phyloP scores from a whole-genome alignment of 2,329 filamentous ascomycete genomes.

The Colletotrichum eleusines region DNA sequence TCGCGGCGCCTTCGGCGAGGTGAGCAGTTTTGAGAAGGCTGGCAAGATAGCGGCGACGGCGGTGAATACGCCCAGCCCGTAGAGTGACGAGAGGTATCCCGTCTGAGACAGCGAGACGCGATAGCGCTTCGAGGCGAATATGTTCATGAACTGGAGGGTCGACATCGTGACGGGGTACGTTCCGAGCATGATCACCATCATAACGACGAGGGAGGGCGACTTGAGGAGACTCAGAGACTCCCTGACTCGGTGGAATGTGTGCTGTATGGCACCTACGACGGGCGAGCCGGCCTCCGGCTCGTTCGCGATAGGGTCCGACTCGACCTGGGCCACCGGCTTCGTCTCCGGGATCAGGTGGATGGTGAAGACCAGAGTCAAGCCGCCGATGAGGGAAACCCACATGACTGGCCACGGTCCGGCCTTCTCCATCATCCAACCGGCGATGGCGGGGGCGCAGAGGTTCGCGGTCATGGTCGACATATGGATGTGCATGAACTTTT shows the following conservation, averaged over 20 bases:
- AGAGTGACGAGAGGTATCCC: conserved; percentile 49
- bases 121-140: conserved; percentile 50
- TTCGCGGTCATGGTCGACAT: conserved; percentile 50
- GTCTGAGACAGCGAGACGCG: conserved; percentile 47
- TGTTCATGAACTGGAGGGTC: conserved; percentile 43
- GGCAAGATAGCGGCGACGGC: conserved; percentile 47
- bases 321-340: conserved; percentile 41
- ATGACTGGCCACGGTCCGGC: conserved; percentile 48
- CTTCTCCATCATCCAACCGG: conserved; percentile 51
- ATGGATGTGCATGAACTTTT: conserved; percentile 51
- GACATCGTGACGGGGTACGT: conserved; percentile 23
- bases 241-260: conserved; percentile 41
- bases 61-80: conserved; percentile 47
- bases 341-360: conserved; percentile 47
- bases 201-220: conserved; percentile 46
- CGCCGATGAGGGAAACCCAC: conserved; percentile 1
- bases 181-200: conserved; percentile 45
- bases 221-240: conserved; percentile 44
- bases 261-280: conserved; percentile 17
- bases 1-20: conserved; percentile 42
- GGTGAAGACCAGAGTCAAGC: conserved; percentile 39
- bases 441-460: conserved; percentile 52
- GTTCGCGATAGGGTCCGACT: conserved; percentile 25
- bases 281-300: conserved; percentile 1
- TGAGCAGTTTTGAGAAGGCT: conserved; percentile 43